Conservation (phyloP, 2,329 filamentous ascomycete genomes). For the Aspergillus luchuensis region DNA sequence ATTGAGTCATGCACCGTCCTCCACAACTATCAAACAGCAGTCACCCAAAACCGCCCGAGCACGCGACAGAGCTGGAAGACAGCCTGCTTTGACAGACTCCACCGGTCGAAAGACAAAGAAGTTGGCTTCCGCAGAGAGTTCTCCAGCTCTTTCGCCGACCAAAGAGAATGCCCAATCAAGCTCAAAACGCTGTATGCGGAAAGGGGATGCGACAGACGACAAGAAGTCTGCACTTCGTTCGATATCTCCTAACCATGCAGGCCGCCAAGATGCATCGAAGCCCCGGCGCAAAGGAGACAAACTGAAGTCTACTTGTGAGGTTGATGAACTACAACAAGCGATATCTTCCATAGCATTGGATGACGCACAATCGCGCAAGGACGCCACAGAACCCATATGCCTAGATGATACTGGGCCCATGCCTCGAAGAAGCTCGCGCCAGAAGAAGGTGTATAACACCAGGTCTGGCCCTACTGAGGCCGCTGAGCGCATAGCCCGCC, state of each 20-base stretch:
- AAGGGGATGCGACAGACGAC: background rate
- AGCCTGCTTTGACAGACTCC: constrained; percentile 8
- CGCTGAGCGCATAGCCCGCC: background rate
- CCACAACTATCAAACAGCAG: constrained; percentile 24
- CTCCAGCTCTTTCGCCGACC: constrained; percentile 3
- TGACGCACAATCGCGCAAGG: background rate
- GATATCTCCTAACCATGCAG: background rate
- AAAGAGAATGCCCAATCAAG: background rate
- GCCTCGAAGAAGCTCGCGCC: constrained; percentile 14
- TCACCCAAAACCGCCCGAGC: constrained; percentile 19
- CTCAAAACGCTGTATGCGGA: background rate
- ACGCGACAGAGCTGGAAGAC: constrained; percentile 14
- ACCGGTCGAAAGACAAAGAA: constrained; percentile 18
- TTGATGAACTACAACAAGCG: constrained; percentile 23
- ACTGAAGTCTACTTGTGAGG: background rate
- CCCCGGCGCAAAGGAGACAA: background rate
- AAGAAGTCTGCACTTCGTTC: background rate
- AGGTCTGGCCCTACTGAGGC: background rate
- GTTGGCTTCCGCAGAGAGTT: constrained; percentile 1
- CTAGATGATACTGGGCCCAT: background rate
- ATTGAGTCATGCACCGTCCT: constrained; percentile 21
- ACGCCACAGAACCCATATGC: background rate
- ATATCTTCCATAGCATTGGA: constrained; percentile 25
- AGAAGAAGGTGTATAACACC: background rate
- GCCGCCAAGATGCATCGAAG: constrained; percentile 3